Evolutionary conservation across 2,329 filamentous ascomycete genomes (phyloP), one percentile per base, ranked within the genome.

Genomic region (Fusarium nisikadoi): DNA sequence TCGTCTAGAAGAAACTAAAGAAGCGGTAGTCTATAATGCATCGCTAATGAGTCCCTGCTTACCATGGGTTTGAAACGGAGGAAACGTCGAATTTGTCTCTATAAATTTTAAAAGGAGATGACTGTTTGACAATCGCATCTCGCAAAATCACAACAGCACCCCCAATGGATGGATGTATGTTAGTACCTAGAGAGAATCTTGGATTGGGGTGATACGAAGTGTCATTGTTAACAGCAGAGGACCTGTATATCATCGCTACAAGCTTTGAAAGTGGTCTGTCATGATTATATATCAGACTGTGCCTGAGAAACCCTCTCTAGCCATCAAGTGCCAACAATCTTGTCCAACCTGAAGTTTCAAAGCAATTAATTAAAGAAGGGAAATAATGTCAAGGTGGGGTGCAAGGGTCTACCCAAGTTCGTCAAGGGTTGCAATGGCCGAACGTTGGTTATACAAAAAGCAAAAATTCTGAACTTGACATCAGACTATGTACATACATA

Each of bases 381-480:
- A 68, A 62, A 58, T 39, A 41, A 58, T 46, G 27, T 42, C 42
- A 68, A 57, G 52, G 67, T 57, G 67, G 43, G 64, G 54, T 33
- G 42, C 67, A 65, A 31, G 52, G 45, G 33, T 65, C 23, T 25
- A 25, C 5, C 49, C 12, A 43, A 50, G 68, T 55, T 50, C 31
- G 39, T 59, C 56, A 71, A 58, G 67, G 68, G 68, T 68, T 46
- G 23, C 47, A 63, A 47, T 33, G 57, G 38, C 45, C 27, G 45
- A 56, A 31, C 47, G 39, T 43, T 45, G 49, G 58, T 68, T 54
- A 20, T 23, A 52, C 64, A 31, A 47, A 41, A 47, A 63, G 50
- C 45, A 56, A 58, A 62, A 49, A 62, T 41, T n/a, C 27, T 43
- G n/a, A 33, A 29, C 20, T 45, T 42, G 41, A 49, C 39, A 61